These are phyloP conservation scores for Myxozyma lipomycoides DNA, from an alignment of 805 yeast species.

Conservation along the genomic window DNA sequence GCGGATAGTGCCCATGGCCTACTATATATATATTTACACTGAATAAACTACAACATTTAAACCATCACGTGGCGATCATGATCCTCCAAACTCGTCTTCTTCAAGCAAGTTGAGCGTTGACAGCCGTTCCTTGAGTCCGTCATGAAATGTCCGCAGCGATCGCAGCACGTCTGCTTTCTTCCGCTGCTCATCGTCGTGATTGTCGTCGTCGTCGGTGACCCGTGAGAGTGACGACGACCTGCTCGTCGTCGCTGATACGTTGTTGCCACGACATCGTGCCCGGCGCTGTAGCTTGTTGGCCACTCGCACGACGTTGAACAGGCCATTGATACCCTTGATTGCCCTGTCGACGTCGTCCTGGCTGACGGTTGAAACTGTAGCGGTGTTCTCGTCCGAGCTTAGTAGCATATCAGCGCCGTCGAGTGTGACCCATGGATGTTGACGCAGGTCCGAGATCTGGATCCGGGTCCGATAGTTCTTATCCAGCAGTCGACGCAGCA, in stretches of 20 bases:
- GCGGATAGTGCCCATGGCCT: no score
- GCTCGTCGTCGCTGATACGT: neutral
- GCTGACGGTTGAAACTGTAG: slow-evolving; percentile 34
- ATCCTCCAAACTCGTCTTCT: no score
- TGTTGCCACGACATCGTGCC: neutral
- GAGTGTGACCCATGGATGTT: slow-evolving; percentile 61
- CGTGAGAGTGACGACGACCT: neutral
- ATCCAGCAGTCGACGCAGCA: slow-evolving; percentile 55
- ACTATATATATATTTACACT: no score
- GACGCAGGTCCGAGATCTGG: slow-evolving; percentile 65
- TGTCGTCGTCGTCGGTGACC: neutral
- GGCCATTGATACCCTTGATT: slow-evolving; percentile 32
- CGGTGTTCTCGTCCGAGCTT: slow-evolving; percentile 38
- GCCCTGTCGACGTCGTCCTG: slow-evolving; percentile 40
- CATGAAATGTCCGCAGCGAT: slow-evolving; percentile 10
- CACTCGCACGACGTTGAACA: slow-evolving; percentile 20
- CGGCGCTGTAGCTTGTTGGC: slow-evolving; percentile 8
- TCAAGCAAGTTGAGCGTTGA: slow-evolving; percentile 6
- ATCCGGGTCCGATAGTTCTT: slow-evolving; percentile 66
- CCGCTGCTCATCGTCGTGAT: neutral
- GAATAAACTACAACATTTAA: no score
- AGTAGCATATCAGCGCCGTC: slow-evolving; percentile 37
- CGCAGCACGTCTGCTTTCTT: slow-evolving; percentile 1
- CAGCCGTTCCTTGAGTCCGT: slow-evolving; percentile 8
- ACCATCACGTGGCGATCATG: no score